These are phyloP conservation scores for Tylopilus sp. DNA, from an alignment of 1,284 basidiomycete species.

Conservation along the genomic window DNA sequence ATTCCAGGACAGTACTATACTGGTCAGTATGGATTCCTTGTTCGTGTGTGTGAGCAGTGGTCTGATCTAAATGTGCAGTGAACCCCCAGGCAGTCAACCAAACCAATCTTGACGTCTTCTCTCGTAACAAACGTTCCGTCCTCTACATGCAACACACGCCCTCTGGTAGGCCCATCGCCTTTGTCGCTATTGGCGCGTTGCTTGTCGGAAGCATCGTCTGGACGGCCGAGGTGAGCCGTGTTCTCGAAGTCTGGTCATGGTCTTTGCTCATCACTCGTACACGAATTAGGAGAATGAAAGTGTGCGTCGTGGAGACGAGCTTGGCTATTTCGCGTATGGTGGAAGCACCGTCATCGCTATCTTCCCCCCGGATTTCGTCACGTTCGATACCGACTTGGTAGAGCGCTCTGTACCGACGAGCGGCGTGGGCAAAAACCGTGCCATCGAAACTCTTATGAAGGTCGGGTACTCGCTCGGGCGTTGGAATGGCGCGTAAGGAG, in stretches of 20 bases:
- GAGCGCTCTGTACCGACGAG: slow-evolving; percentile 46
- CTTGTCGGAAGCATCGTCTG: slow-evolving; percentile 58
- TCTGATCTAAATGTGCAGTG: slow-evolving; percentile 39
- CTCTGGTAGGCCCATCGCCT: slow-evolving; percentile 50
- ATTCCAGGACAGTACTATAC: slow-evolving; percentile 62
- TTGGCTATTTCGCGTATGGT: slow-evolving; percentile 68
- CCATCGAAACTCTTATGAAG: slow-evolving; percentile 70
- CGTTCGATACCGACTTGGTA: slow-evolving; percentile 69
- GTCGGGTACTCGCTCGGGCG: slow-evolving; percentile 38
- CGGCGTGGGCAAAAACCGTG: neutral
- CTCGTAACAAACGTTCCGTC: slow-evolving; percentile 66
- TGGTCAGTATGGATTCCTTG: slow-evolving; percentile 33
- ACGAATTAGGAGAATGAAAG: slow-evolving; percentile 28
- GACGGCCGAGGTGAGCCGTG: slow-evolving; percentile 40
- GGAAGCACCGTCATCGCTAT: slow-evolving; percentile 67
- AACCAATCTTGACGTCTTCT: slow-evolving; percentile 68
- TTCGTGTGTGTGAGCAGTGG: neutral
- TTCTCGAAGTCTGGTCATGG: neutral
- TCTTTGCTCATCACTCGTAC: slow-evolving; percentile 22
- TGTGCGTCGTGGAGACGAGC: slow-evolving; percentile 55
- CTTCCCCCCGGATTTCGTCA: slow-evolving; percentile 60
- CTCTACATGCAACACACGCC: slow-evolving; percentile 49
- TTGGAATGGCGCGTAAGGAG: slow-evolving; percentile 17
- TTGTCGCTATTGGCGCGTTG: slow-evolving; percentile 65
- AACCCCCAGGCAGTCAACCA: slow-evolving; percentile 85